phyloP scores from a whole-genome alignment of 2,329 filamentous ascomycete species.

The Plectosphaerella cucumerina region DNA sequence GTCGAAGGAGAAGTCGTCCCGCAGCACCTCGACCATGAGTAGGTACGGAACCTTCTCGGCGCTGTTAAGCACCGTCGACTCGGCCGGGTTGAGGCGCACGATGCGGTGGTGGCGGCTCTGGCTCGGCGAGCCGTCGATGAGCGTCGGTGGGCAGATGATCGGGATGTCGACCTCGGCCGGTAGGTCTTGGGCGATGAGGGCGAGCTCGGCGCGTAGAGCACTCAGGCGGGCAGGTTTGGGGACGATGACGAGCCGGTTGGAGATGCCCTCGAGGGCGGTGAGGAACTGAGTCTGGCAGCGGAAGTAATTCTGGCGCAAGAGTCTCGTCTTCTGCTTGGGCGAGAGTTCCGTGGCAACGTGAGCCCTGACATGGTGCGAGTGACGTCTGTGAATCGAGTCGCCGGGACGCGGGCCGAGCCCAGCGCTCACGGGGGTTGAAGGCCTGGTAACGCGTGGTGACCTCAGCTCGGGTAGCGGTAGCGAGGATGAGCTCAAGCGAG shows the following conservation, averaged over 20 bases:
- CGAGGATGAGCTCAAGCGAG: conserved; percentile 64
- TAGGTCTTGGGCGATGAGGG: conserved; percentile 74
- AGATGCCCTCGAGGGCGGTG: conserved; percentile 77
- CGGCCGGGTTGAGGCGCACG: conserved; percentile 76
- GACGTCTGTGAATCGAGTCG: conserved; percentile 51
- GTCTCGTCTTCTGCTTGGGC: conserved; percentile 61
- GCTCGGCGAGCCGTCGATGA: conserved; percentile 68
- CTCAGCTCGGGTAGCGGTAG: conserved; percentile 59
- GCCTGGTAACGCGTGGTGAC: conserved; percentile 46
- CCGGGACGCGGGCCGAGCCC: conserved; percentile 39
- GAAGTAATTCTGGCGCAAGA: conserved; percentile 79
- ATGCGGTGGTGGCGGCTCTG: conserved; percentile 78
- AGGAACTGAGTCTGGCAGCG: conserved; percentile 76
- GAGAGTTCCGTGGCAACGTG: conserved; percentile 60
- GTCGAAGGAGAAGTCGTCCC: conserved; percentile 80
- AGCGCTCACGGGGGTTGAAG: conserved; percentile 54
- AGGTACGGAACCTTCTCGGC: conserved; percentile 83
- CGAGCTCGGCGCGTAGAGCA: conserved; percentile 75
- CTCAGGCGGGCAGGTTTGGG: conserved; percentile 79
- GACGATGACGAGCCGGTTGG: conserved; percentile 76
- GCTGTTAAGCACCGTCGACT: conserved; percentile 81
- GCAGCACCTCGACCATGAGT: conserved; percentile 77
- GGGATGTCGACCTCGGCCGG: conserved; percentile 83
- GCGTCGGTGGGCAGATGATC: conserved; percentile 70
- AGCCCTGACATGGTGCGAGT: conserved; percentile 57